Percentiles rank a stretch among this genome's conserved stretches.
phyloP scores from a whole-genome alignment of 495 filamentous ascomycete genomes.

The Aspergillus sparsus region DNA sequence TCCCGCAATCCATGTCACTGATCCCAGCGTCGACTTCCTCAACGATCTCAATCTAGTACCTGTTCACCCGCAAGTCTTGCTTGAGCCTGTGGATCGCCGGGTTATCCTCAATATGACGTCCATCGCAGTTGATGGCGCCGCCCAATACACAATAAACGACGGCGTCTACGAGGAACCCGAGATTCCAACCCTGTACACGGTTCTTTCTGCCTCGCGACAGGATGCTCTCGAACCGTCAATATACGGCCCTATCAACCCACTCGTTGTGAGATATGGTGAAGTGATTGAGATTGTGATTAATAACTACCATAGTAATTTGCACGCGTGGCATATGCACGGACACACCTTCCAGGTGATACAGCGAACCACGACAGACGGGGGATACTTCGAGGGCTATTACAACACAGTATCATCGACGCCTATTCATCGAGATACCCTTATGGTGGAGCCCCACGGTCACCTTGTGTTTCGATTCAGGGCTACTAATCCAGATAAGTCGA shows the following conservation, averaged over 20 bases:
- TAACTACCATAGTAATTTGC: conserved; percentile 61
- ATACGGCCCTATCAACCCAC: conserved; percentile 43
- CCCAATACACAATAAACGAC: conserved; percentile 49
- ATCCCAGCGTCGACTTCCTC: conserved; percentile 51
- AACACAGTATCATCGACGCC: conserved; percentile 45
- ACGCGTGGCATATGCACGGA: conserved; percentile 69
- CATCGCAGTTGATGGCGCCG: conserved; percentile 62
- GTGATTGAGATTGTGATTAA: conserved; percentile 65
- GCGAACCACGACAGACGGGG: conserved; percentile 45
- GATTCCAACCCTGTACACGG: conserved; percentile 78
- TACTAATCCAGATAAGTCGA: conserved; percentile 62
- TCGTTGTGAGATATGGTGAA: conserved; percentile 50
- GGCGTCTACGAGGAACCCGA: conserved; percentile 56
- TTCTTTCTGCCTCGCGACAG: conserved; percentile 43
- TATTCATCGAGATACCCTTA: conserved; percentile 59
- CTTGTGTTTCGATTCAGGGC: conserved; percentile 66
- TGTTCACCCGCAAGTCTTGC: conserved; percentile 57
- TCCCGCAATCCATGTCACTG: conserved; percentile 55
- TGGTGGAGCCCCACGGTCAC: conserved; percentile 53
- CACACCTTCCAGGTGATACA: conserved; percentile 53
- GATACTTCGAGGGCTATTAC: conserved; percentile 43
- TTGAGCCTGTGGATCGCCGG: conserved; percentile 36
- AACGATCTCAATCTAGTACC: conserved; percentile 75
- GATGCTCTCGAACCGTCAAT: conserved; percentile 54
- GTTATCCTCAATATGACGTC: conserved; percentile 47